Percentiles rank a stretch among this genome's conserved stretches.
phyloP scores from a whole-genome alignment of 2,329 filamentous ascomycete species.

The Colletotrichum horii region DNA sequence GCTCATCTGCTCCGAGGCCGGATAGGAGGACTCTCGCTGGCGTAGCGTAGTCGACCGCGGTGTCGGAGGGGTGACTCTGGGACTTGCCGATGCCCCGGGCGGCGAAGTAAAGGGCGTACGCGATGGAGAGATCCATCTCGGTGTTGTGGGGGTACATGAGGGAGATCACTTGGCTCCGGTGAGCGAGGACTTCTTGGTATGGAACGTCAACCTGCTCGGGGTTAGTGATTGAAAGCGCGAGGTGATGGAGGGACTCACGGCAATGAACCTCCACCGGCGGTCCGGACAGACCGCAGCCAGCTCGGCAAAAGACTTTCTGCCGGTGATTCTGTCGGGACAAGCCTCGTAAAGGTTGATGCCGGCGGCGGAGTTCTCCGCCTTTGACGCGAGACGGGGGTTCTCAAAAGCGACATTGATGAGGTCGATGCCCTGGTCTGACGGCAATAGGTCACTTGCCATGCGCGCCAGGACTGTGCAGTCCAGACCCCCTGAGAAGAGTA shows the following conservation, averaged over 20 bases:
- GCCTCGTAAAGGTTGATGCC: slow-evolving; percentile 68
- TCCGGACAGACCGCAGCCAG: slow-evolving; percentile 70
- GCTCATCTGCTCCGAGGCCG: slow-evolving; percentile 91
- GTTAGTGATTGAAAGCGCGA: background rate
- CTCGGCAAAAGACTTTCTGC: slow-evolving; percentile 79
- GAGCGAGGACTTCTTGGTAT: slow-evolving; percentile 73
- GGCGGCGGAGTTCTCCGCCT: slow-evolving; percentile 33
- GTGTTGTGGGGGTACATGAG: slow-evolving; percentile 95
- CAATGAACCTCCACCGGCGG: slow-evolving; percentile 83
- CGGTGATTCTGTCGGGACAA: slow-evolving; percentile 91
- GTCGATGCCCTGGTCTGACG: slow-evolving; percentile 73
- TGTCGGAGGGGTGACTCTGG: slow-evolving; percentile 31
- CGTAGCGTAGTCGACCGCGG: slow-evolving; percentile 60
- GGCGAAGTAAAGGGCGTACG: slow-evolving; percentile 92
- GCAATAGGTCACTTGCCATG: slow-evolving; percentile 78
- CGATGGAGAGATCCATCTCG: slow-evolving; percentile 98
- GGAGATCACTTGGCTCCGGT: slow-evolving; percentile 72
- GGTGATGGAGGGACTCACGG: slow-evolving; percentile 47
- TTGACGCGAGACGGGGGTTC: slow-evolving; percentile 77
- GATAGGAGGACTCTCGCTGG: slow-evolving; percentile 85
- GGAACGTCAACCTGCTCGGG: slow-evolving; percentile 73
- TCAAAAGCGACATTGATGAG: slow-evolving; percentile 97
- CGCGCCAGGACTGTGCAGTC: slow-evolving; percentile 91
- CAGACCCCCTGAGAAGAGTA: slow-evolving; percentile 92
- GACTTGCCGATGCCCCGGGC: slow-evolving; percentile 71